phyloP scores from a whole-genome alignment of 176 grass and related monocot species.

The Paspalum notatum region DNA sequence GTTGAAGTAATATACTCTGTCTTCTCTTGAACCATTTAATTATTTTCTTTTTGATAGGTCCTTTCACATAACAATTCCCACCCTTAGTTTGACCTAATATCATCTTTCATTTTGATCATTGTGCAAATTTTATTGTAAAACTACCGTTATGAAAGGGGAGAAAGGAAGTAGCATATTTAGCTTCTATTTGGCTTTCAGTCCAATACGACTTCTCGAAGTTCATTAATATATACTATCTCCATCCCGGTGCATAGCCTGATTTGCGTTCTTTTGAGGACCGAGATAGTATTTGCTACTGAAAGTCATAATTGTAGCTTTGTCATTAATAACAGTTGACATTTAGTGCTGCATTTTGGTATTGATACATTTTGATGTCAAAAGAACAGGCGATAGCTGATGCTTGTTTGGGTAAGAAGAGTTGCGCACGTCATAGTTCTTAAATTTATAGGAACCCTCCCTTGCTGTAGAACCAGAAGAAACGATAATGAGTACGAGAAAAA shows the following conservation, averaged over 20 bases:
- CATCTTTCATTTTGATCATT: neutral
- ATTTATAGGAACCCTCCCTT: neutral
- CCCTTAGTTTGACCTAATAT: neutral
- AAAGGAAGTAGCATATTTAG: no score
- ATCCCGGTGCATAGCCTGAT: no score
- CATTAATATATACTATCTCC: neutral
- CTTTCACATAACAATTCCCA: neutral
- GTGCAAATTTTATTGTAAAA: neutral
- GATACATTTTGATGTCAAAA: neutral
- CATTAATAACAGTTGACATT: neutral
- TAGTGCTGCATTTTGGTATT: neutral
- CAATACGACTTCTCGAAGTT: neutral
- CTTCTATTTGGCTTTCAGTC: neutral
- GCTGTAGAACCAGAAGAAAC: no score
- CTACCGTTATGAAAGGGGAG: neutral
- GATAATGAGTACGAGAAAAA: no score
- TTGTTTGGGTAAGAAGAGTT: neutral
- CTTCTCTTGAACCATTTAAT: neutral
- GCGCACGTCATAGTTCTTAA: neutral
- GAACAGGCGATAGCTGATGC: neutral
- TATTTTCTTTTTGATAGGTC: neutral
- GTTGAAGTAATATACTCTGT: neutral
- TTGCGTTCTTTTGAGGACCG: no score
- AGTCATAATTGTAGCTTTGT: neutral
- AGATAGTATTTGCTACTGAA: neutral